Conservation (phyloP, 2,329 filamentous ascomycete species). For the Salinomyces thailandicus region DNA sequence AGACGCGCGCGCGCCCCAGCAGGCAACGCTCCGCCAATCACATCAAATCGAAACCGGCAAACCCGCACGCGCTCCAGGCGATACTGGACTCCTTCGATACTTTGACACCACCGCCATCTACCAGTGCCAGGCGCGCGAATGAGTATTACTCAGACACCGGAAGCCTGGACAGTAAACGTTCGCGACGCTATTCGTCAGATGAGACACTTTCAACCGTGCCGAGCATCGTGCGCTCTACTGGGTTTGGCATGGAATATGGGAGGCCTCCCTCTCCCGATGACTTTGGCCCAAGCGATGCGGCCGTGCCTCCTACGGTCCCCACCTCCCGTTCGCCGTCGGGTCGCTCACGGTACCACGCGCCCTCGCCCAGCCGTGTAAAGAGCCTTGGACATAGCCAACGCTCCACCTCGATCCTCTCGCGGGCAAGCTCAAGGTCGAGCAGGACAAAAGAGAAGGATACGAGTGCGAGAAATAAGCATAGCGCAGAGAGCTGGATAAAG, state of each 20-base stretch:
- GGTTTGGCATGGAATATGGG: conserved; percentile 65
- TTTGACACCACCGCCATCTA: conserved; percentile 16
- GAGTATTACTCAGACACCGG: conserved; percentile 12
- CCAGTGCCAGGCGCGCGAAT: conserved; percentile 5
- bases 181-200: conserved; percentile 13
- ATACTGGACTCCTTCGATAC: conserved; percentile 51
- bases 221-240: conserved; percentile 14
- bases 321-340: conserved; percentile 75
- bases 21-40: conserved; percentile 12
- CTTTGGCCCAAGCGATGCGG: conserved; percentile 14
- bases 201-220: conserved; percentile 15
- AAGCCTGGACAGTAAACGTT: conserved; percentile 10
- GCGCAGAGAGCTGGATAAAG: conserved; percentile 24
- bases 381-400: too few species aligned
- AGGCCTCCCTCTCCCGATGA: conserved; percentile 20
- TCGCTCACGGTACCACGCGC: conserved; percentile 58
- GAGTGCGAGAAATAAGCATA: conserved; percentile 37
- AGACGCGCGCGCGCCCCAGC: neutral
- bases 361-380: conserved; percentile 4
- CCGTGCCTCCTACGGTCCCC: conserved; percentile 32
- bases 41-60: conserved; percentile 36
- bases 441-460: conserved; percentile 47
- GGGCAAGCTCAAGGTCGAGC: conserved; percentile 17
- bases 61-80: conserved; percentile 59
- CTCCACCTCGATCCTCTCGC: conserved; percentile 10